Evolutionary conservation across 306 rosid genomes (phyloP).

Genomic region (Mimosa bimucronata): DNA sequence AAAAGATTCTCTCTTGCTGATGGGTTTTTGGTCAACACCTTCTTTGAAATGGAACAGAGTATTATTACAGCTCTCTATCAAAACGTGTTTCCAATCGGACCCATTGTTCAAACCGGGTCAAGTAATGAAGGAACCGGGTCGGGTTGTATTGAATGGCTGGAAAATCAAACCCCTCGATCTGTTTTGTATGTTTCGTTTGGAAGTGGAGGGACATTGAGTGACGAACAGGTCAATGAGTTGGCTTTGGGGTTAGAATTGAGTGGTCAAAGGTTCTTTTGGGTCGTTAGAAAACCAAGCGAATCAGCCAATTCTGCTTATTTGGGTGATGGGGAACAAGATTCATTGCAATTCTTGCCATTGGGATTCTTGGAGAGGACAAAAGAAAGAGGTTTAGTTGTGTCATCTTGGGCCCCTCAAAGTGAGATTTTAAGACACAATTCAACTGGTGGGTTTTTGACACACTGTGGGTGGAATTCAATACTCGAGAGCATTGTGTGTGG

Average conservation of each 20-base stretch:
- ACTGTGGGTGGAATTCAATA: slow-evolving; percentile 46
- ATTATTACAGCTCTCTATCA: neutral
- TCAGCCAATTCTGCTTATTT: slow-evolving; percentile 36
- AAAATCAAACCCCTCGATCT: slow-evolving; percentile 15
- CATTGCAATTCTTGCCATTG: slow-evolving; percentile 30
- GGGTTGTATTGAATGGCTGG: slow-evolving; percentile 38
- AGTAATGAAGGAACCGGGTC: neutral
- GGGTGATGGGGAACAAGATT: slow-evolving; percentile 6
- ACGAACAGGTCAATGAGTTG: slow-evolving; percentile 36
- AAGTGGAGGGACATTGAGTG: slow-evolving; percentile 37
- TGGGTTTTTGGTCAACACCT: slow-evolving; percentile 38
- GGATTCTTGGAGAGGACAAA: slow-evolving; percentile 41
- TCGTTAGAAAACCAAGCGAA: slow-evolving; percentile 38
- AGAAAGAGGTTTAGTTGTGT: slow-evolving; percentile 23
- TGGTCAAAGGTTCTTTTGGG: slow-evolving; percentile 42
- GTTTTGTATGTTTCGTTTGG: slow-evolving; percentile 47
- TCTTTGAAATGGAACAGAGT: slow-evolving; percentile 21
- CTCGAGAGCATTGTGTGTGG: slow-evolving; percentile 36
- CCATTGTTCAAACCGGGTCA: slow-evolving; percentile 29
- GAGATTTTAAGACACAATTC: slow-evolving; percentile 32
- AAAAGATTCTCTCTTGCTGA: slow-evolving; percentile 29
- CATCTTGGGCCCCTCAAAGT: slow-evolving; percentile 45
- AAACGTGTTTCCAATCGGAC: slow-evolving; percentile 32
- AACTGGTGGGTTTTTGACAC: slow-evolving; percentile 40
- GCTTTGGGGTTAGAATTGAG: slow-evolving; percentile 45